Evolutionary conservation across 2,329 filamentous ascomycete species (phyloP), one percentile per base, ranked within the genome.

Genomic region (Penicillium vulpinum): DNA sequence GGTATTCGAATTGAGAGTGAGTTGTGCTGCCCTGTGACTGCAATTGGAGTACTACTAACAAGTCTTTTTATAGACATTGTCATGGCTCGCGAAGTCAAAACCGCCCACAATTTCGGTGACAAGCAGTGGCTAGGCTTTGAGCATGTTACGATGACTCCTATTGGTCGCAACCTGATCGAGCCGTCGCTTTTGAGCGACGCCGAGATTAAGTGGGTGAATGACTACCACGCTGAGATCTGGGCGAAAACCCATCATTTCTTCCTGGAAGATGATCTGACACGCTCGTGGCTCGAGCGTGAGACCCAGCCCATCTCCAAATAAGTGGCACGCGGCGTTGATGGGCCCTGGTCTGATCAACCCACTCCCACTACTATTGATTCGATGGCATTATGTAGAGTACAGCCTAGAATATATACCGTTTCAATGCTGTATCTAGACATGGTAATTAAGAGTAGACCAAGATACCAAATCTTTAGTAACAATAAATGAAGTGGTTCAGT

Each of bases 71-170:
- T 61, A 82, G 79, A 99, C 73, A 87, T 99, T 68, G 86, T 96
- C 62, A 88, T 97, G 81, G 91, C 95, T 29, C 88, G 85, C 63
- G 92, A 97, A 72, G 88, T 89, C n/a, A 81, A 92, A 75, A 96
- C 93, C 5, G 87, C 88, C 60, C 84, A 96, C 75, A 86, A 87
- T 35, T 97, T 97, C 70, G 93, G 92, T 21, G 93, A 96, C 67
- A 96, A 96, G 78, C 89, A 92, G 2, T 99, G 90, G 77, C 80
- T 97, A 35, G 92, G 92, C 4, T 99, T 99, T 66, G 93, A 99
- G 78, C 91, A 96, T 74, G 92, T 97, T 63, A 99, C 94, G 0
- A 91, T 99, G 91, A 91, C 93, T 18, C 94, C 94, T 0, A 92
- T 96, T 76, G 97, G 93, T 77, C 85, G 87, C 59, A 97, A 91